Evolutionary conservation across 2,329 filamentous ascomycete genomes (phyloP), one percentile per base, ranked within the genome.

Genomic region (Monosporascus sp.): DNA sequence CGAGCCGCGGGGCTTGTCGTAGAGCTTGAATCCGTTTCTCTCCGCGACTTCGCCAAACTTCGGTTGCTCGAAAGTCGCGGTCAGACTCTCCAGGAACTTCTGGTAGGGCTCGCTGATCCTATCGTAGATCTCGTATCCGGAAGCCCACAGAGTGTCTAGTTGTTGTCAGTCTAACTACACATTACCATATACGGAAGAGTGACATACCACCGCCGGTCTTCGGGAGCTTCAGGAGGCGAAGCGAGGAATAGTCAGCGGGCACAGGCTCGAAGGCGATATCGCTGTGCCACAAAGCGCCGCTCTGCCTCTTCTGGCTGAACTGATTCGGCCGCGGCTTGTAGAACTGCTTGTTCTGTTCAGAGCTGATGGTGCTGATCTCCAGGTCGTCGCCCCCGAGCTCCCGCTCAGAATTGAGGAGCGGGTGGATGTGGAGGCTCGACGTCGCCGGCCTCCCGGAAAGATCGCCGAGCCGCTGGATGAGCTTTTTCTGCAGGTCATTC

Each of bases 291-390:
- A 72, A 75, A 49, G 58, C 67, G 61, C 70, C 72, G 27, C 77
- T 77, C 17, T 57, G 54, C 49, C 55, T 58, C 53, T 57, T 58
- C 19, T 53, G 57, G 51, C 43, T 54, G 24, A 50, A 51, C n/a
- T 51, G 48, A 51, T 75, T 75, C 22, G 76, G 72, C 59, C 72
- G 76, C 45, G 76, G 75, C 58, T 78, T 77, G 59, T 73, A 79
- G 54, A 78, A 68, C 58, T 76, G 72, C 70, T 79, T 76, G 63
- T 80, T 73, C 71, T 79, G 77, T 65, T 79, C 75, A 49, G 76
- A 77, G 52, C 75, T 79, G 64, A 84, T 82, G 51, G 82, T 77
- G 52, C 73, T 78, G 57, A 84, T 77, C 62, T 84, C 74, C 60
- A 81, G 78, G 37, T 78, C 77, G 1, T 79, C 69, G 59, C 82